Conservation (phyloP, 2,329 filamentous ascomycete genomes). For the Alternaria sp. region DNA sequence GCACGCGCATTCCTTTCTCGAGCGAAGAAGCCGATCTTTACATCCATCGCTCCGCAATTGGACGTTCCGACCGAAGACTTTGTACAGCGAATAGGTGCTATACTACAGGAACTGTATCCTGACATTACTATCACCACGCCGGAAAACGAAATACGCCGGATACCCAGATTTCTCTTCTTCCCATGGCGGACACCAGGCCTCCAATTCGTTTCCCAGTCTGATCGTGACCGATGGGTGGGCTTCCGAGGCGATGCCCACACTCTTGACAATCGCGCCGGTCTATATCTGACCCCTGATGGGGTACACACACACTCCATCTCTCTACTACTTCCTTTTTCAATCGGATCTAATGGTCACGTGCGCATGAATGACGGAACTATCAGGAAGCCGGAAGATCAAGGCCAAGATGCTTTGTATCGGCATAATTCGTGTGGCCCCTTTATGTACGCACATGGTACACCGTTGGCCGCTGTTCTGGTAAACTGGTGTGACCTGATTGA, state of each 20-base stretch:
- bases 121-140: not conserved
- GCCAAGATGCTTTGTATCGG: not conserved
- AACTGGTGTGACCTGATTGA: not conserved
- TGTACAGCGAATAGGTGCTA: not conserved
- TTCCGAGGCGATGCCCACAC: not conserved
- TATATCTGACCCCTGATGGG: not conserved
- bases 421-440: not conserved
- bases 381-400: fast-evolving
- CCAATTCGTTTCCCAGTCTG: not conserved
- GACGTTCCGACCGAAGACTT: not conserved
- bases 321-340: not conserved
- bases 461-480: not conserved
- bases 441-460: not conserved
- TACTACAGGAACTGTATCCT: not conserved
- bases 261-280: not conserved
- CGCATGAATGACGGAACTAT: not conserved
- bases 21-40: not conserved
- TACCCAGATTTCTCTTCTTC: not conserved
- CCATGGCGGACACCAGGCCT: not conserved
- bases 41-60: not conserved
- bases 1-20: not conserved
- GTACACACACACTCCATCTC: not conserved
- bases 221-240: not conserved
- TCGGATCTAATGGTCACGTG: not conserved
- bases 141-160: fast-evolving